Evolutionary conservation across 352 stramenopile species (phyloP).

Genomic region (Phytopythium delawarense): DNA sequence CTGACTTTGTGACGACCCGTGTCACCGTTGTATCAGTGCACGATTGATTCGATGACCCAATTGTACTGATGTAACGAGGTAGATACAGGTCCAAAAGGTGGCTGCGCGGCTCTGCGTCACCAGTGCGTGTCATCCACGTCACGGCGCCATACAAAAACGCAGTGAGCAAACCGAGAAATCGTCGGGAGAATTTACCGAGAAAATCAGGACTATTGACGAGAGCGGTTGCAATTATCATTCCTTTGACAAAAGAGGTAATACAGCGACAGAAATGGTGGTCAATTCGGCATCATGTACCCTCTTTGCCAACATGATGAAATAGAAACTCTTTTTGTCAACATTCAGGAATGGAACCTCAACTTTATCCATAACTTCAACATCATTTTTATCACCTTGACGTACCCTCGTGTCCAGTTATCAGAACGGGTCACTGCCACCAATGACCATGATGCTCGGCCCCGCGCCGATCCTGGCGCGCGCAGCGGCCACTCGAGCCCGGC

Average conservation of each 20-base stretch:
- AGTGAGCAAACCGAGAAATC: neutral
- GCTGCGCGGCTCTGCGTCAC: constrained; percentile 1
- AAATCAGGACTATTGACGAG: neutral
- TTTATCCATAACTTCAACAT: neutral
- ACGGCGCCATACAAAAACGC: neutral
- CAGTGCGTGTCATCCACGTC: constrained; percentile 1
- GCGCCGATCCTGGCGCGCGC: neutral
- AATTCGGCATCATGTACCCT: too few species aligned
- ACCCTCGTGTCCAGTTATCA: neutral
- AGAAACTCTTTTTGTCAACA: too few species aligned
- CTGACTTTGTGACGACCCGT: neutral
- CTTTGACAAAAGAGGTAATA: too few species aligned
- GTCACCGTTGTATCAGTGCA: neutral
- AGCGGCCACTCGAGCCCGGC: neutral
- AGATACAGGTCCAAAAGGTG: neutral
- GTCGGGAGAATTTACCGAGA: neutral
- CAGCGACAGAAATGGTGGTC: too few species aligned
- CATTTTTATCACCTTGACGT: too few species aligned
- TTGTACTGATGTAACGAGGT: neutral
- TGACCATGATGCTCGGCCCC: constrained; percentile 8
- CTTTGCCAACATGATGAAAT: too few species aligned
- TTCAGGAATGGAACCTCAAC: neutral
- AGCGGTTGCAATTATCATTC: neutral
- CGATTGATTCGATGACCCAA: neutral
- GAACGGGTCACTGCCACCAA: neutral